Evolutionary conservation across 2,329 filamentous ascomycete genomes (phyloP).

Genomic region (Gaeumannomyces sp.): DNA sequence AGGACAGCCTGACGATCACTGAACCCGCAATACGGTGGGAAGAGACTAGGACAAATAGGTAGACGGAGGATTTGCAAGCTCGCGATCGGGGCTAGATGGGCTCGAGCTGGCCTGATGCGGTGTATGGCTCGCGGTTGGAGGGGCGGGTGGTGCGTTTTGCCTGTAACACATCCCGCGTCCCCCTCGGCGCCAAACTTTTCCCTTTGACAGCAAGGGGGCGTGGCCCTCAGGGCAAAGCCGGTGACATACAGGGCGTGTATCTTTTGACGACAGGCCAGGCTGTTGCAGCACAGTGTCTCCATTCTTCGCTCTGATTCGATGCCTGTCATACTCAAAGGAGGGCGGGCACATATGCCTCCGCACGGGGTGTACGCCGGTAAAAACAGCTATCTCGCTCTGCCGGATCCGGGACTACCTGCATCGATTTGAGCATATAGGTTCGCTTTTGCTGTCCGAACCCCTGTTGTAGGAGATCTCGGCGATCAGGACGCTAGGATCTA

Average conservation of each 20-base stretch:
- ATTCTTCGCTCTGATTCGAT: not conserved
- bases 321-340: not conserved
- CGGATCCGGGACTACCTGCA: too few species aligned
- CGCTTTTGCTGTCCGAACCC: too few species aligned
- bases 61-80: not conserved
- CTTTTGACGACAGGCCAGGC: too few species aligned
- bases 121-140: not conserved
- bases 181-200: not conserved
- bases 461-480: too few species aligned
- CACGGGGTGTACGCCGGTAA: too few species aligned
- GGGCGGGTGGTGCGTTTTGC: not conserved
- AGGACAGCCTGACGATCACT: not conserved
- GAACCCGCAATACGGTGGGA: not conserved
- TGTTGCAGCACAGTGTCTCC: not conserved
- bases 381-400: too few species aligned
- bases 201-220: not conserved
- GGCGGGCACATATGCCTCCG: not conserved
- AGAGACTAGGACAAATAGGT: too few species aligned
- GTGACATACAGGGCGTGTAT: not conserved
- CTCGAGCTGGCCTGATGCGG: not conserved
- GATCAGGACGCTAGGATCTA: too few species aligned
- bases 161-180: not conserved
- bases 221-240: too few species aligned
- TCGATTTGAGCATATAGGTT: too few species aligned
- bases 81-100: too few species aligned